phyloP scores from a whole-genome alignment of 1,284 basidiomycete species.

The Puccinia hordei region DNA sequence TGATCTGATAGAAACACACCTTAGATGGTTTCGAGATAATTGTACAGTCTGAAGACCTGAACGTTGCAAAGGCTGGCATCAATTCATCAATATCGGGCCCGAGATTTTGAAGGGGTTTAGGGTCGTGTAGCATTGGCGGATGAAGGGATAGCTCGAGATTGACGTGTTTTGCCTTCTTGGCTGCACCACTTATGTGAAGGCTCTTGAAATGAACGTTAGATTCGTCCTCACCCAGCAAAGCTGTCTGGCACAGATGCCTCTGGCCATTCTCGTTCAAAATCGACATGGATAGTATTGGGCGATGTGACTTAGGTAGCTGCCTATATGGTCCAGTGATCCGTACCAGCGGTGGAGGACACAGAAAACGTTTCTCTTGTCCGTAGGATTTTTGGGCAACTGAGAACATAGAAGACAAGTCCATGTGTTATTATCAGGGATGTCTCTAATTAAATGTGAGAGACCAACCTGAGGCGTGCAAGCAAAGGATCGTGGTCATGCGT shows the following conservation, averaged over 20 bases:
- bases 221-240: constrained; percentile 43
- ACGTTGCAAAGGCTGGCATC: constrained; percentile 38
- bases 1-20: constrained; percentile 54
- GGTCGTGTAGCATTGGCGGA: constrained; percentile 31
- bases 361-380: constrained; percentile 50
- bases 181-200: constrained; percentile 78
- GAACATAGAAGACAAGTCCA: not conserved
- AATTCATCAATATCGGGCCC: constrained; percentile 54
- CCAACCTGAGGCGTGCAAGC: constrained; percentile 47
- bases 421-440: not conserved
- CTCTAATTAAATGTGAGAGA: not conserved
- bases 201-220: constrained; percentile 75
- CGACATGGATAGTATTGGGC: constrained; percentile 49
- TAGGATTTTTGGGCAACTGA: constrained; percentile 50
- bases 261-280: constrained; percentile 51
- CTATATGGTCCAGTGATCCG: constrained; percentile 50
- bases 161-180: constrained; percentile 82
- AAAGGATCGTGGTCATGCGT: constrained; percentile 46
- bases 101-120: constrained; percentile 29
- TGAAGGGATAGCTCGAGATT: constrained; percentile 69
- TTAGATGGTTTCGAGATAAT: constrained; percentile 50
- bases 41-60: constrained; percentile 50
- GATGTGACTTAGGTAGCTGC: constrained; percentile 27
- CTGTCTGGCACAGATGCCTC: constrained; percentile 44
- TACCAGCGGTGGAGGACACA: constrained; percentile 49